Evolutionary conservation across 2,329 filamentous ascomycete species (phyloP).

Genomic region (Raffaelea ambrosiae): DNA sequence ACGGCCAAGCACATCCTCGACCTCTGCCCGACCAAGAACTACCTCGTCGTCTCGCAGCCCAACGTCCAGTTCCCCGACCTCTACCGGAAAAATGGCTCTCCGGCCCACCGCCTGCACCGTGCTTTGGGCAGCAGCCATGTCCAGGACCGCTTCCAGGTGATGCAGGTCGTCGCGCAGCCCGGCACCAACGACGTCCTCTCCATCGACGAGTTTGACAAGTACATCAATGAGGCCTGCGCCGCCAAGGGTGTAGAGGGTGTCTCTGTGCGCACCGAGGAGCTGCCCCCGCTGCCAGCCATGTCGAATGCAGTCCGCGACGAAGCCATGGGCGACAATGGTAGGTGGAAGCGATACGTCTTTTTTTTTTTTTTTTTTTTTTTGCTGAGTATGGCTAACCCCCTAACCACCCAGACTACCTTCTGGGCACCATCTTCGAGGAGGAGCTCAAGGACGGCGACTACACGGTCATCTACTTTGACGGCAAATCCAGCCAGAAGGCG

Average conservation of each 20-base stretch:
- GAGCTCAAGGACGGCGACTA: conserved; percentile 39
- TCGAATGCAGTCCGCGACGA: conserved; percentile 36
- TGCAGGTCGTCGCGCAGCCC: conserved; percentile 40
- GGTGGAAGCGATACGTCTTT: no score
- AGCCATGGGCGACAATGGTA: conserved; percentile 40
- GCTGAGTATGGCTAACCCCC: no score
- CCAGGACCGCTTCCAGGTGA: conserved; percentile 35
- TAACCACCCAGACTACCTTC: no score
- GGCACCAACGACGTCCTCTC: conserved; percentile 30
- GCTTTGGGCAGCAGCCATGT: conserved; percentile 27
- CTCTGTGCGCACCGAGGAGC: conserved; percentile 28
- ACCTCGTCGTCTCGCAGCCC: conserved; percentile 71
- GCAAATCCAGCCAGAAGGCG: no score
- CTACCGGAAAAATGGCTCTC: conserved; percentile 35
- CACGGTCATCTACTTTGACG: conserved; percentile 69
- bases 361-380: no score
- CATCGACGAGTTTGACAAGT: conserved; percentile 29
- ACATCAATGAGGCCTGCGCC: conserved; percentile 39
- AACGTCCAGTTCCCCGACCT: conserved; percentile 66
- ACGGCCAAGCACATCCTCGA: conserved; percentile 45
- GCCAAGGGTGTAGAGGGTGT: conserved; percentile 25
- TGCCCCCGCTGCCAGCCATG: conserved; percentile 28
- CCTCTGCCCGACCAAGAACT: conserved; percentile 64
- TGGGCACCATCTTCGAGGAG: conserved; percentile 39
- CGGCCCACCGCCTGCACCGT: conserved; percentile 44